Percentiles rank a stretch among this genome's conserved stretches.
phyloP scores from a whole-genome alignment of 768 basidiomycete species.

The Russula brevipes region DNA sequence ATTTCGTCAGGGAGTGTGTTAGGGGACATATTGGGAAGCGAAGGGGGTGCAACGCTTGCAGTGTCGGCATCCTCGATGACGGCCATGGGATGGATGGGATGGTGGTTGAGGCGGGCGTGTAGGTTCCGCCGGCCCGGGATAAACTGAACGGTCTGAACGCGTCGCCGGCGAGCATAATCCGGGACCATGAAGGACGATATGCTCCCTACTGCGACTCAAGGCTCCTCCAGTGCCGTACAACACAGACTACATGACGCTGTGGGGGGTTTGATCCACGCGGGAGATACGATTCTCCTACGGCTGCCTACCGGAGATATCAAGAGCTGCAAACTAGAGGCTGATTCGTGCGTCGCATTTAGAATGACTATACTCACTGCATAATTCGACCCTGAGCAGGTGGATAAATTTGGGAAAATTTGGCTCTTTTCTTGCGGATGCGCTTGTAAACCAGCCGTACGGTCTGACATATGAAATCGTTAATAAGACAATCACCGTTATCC shows the following conservation, averaged over 20 bases:
- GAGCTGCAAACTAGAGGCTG: constrained; percentile 61
- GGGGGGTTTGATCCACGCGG: constrained; percentile 45
- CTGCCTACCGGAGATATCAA: constrained; percentile 78
- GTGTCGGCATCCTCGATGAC: constrained; percentile 13
- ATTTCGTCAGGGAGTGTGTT: constrained; percentile 24
- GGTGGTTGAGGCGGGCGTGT: not conserved
- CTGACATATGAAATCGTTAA: constrained; percentile 80
- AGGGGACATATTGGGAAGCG: not conserved
- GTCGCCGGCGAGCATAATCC: not conserved
- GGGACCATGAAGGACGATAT: not conserved
- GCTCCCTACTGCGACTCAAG: not conserved
- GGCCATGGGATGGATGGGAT: constrained; percentile 2
- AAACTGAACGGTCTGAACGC: not conserved
- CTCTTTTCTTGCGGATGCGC: constrained; percentile 68
- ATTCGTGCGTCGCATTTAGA: constrained; percentile 8
- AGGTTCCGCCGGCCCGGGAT: not conserved
- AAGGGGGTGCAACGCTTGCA: not conserved
- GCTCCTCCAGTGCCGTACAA: not conserved
- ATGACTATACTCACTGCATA: not conserved
- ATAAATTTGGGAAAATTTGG: constrained; percentile 83
- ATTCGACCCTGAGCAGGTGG: constrained; percentile 41
- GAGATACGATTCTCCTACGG: constrained; percentile 73
- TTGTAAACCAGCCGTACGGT: constrained; percentile 82
- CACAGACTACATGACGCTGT: not conserved
- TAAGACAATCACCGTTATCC: constrained; percentile 59